These are phyloP conservation scores for Ceratobasidium sp. DNA, from an alignment of 1,284 basidiomycete genomes.

Conservation along the genomic window DNA sequence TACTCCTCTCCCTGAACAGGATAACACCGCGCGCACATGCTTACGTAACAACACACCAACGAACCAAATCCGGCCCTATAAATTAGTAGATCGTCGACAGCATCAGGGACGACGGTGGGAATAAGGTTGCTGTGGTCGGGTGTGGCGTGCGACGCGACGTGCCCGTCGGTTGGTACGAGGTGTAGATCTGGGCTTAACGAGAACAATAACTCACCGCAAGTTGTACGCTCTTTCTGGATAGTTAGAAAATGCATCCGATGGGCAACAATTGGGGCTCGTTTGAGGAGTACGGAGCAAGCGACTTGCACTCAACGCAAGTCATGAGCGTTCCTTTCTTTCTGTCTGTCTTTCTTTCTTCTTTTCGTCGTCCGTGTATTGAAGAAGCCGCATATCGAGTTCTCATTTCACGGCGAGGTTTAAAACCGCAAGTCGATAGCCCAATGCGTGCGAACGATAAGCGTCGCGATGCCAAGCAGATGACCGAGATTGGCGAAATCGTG, in stretches of 20 bases:
- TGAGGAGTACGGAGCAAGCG: slow-evolving; percentile 55
- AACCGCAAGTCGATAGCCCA: slow-evolving; percentile 49
- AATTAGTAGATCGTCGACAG: too few relatives aligned
- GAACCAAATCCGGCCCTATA: too few relatives aligned
- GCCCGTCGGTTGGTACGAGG: too few relatives aligned
- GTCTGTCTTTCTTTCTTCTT: too few relatives aligned
- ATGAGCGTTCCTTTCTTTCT: slow-evolving; percentile 50
- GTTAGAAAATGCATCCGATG: slow-evolving; percentile 57
- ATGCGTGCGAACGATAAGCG: slow-evolving; percentile 21
- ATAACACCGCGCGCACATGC: too few relatives aligned
- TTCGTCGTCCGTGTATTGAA: not conserved
- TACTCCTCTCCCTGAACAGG: too few relatives aligned
- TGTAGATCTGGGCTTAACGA: too few relatives aligned
- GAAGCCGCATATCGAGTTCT: too few relatives aligned
- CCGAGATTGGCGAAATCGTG: not conserved
- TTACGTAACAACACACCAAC: too few relatives aligned
- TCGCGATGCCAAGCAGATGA: slow-evolving; percentile 16
- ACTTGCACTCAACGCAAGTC: slow-evolving; percentile 53
- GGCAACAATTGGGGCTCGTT: slow-evolving; percentile 56
- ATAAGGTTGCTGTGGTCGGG: too few relatives aligned
- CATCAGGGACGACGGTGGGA: too few relatives aligned
- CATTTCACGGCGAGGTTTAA: slow-evolving; percentile 51
- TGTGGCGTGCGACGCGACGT: too few relatives aligned
- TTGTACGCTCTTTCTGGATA: not conserved
- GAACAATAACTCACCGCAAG: not conserved